Conservation (phyloP, 2,329 filamentous ascomycete species). For the Alternaria rosae region DNA sequence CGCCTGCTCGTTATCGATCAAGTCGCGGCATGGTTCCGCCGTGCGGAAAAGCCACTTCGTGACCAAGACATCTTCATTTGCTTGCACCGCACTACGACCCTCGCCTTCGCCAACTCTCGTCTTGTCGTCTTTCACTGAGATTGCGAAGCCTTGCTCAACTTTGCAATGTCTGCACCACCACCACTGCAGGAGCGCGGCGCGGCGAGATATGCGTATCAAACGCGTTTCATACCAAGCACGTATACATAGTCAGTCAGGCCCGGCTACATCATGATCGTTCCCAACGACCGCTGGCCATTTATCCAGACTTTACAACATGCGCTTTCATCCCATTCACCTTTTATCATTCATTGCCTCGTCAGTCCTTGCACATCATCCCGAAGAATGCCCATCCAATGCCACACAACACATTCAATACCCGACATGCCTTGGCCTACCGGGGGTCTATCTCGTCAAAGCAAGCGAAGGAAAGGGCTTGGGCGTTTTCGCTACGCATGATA, state of each 20-base stretch:
- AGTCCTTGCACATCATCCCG: slow-evolving; percentile 7
- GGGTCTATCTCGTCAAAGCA: slow-evolving; percentile 36
- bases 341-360: neutral
- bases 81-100: neutral
- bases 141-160: too few relatives aligned
- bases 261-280: neutral
- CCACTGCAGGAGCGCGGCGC: slow-evolving; percentile 7
- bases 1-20: neutral
- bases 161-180: neutral
- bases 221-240: slow-evolving; percentile 22
- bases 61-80: neutral
- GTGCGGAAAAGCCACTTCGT: neutral
- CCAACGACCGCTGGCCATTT: neutral
- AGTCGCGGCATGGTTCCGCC: slow-evolving; percentile 3
- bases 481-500: slow-evolving; percentile 49
- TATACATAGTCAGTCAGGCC: neutral
- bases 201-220: slow-evolving; percentile 20
- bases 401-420: slow-evolving; percentile 24
- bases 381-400: slow-evolving; percentile 18
- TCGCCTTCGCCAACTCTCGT: neutral
- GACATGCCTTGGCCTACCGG: slow-evolving; percentile 34
- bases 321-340: neutral
- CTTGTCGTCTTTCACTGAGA: too few relatives aligned
- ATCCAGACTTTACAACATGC: neutral
- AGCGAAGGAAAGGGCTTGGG: slow-evolving; percentile 55